A percentile compares a stretch with the other conserved stretches of the same genome.
Conservation (phyloP, 2,329 filamentous ascomycete genomes). For the Diaporthe australafricana region DNA sequence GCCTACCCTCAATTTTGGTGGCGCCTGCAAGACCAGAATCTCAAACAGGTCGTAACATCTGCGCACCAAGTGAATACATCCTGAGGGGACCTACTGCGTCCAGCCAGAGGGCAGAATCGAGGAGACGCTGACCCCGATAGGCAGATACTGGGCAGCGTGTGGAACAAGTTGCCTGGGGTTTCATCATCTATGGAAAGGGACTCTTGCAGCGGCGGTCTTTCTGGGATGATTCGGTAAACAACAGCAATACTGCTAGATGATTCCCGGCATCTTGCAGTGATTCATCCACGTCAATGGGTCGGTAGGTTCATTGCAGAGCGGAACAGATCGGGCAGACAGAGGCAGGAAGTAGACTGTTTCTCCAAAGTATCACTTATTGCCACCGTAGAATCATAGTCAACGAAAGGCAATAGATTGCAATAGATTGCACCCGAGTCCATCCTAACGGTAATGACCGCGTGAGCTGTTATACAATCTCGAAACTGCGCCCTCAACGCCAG, state of each 20-base stretch:
- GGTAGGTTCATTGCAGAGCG: too few species aligned
- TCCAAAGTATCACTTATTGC: not conserved
- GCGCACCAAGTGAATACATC: not conserved
- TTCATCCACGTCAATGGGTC: too few species aligned
- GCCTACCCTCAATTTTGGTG: too few species aligned
- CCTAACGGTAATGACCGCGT: constrained; percentile 6
- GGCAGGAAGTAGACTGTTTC: not conserved
- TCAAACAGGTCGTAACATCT: too few species aligned
- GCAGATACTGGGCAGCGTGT: not conserved
- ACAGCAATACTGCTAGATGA: too few species aligned
- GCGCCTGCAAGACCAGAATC: too few species aligned
- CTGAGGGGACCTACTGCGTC: not conserved
- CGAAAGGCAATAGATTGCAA: constrained; percentile 3
- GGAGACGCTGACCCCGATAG: not conserved
- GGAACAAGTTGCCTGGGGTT: too few species aligned
- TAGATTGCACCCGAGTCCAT: not conserved
- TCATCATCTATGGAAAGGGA: too few species aligned
- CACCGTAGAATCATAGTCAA: not conserved
- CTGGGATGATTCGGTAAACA: too few species aligned
- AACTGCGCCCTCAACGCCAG: constrained; percentile 9
- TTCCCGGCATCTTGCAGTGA: too few species aligned
- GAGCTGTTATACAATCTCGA: constrained; percentile 4
- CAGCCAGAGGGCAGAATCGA: not conserved
- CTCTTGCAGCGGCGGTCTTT: too few species aligned
- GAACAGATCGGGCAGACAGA: too few species aligned